phyloP scores from a whole-genome alignment of 2,329 filamentous ascomycete genomes.

The Dactylonectria macrodidyma region DNA sequence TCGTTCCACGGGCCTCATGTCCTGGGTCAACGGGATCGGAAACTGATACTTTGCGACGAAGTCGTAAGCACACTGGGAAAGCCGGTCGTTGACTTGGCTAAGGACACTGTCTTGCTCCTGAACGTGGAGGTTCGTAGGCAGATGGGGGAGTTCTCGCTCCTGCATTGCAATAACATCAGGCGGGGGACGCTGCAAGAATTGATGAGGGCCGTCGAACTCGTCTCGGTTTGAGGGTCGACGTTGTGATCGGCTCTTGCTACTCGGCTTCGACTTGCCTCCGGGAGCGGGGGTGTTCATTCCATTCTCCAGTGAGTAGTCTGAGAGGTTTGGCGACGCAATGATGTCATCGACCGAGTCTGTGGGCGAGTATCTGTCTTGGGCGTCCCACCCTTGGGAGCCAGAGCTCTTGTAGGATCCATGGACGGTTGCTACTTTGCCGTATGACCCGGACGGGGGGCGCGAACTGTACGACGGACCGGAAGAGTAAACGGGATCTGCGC shows the following conservation, averaged over 20 bases:
- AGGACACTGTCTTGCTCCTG: conserved; percentile 89
- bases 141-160: conserved; percentile 84
- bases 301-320: conserved; percentile 73
- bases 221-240: conserved; percentile 85
- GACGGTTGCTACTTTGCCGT: conserved; percentile 47
- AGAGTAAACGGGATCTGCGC: conserved; percentile 58
- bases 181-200: conserved; percentile 82
- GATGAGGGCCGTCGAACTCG: conserved; percentile 90
- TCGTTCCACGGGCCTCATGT: conserved; percentile 83
- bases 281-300: conserved; percentile 57
- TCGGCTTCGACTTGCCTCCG: conserved; percentile 61
- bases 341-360: conserved; percentile 73
- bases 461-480: conserved; percentile 59
- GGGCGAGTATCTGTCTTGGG: conserved; percentile 67
- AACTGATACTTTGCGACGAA: conserved; percentile 95
- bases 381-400: conserved; percentile 63
- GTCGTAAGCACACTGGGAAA: conserved; percentile 89
- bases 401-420: conserved; percentile 59
- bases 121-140: conserved; percentile 86
- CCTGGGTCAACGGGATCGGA: conserved; percentile 85
- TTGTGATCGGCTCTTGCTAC: conserved; percentile 65
- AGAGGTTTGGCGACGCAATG: conserved; percentile 70
- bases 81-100: conserved; percentile 84
- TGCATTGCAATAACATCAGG: conserved; percentile 81
- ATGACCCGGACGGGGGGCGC: conserved; percentile 59